Evolutionary conservation across 768 basidiomycete species (phyloP), one percentile per base, ranked within the genome.

Genomic region (Suillus discolor): DNA sequence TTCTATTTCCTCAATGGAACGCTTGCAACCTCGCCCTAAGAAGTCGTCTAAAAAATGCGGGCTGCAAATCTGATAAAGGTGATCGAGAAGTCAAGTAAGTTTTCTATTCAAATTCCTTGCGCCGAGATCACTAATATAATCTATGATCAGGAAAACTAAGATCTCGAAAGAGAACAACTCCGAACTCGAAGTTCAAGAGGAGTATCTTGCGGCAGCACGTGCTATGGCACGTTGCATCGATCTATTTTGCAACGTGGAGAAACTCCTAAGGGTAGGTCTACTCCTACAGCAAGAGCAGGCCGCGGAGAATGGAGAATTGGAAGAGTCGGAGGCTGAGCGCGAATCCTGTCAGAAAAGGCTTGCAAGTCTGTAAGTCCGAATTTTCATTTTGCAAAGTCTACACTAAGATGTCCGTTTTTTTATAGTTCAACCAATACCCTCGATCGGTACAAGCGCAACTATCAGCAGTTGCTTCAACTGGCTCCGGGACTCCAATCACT

Each of bases 161-260:
- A n/a, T n/a, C n/a, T n/a, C n/a, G n/a, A n/a, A n/a, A n/a, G n/a
- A n/a, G n/a, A n/a, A n/a, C n/a, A n/a, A n/a, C n/a, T n/a, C n/a
- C n/a, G n/a, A n/a, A n/a, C n/a, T n/a, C n/a, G n/a, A n/a, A n/a
- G n/a, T n/a, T n/a, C n/a, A n/a, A n/a, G n/a, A n/a, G n/a, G n/a
- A n/a, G n/a, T n/a, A n/a, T n/a, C n/a, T n/a, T n/a, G n/a, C n/a
- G n/a, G n/a, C n/a, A n/a, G n/a, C n/a, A n/a, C n/a, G 18, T 63
- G 51, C 62, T 1, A 55, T 63, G 12, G 23, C 62, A 55, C 8
- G 23, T 39, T 63, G 62, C 7, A 25, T 55, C 0, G 23, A 63
- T 36, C 6, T 63, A 4, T 63, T 63, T 28, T 63, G 62, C 34
- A 63, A 63, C 2, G 38, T 55, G 0, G 38, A 63, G 11, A 63